Evolutionary conservation across 2,329 filamentous ascomycete genomes (phyloP).

Genomic region (Colletotrichum neosansevieriae): DNA sequence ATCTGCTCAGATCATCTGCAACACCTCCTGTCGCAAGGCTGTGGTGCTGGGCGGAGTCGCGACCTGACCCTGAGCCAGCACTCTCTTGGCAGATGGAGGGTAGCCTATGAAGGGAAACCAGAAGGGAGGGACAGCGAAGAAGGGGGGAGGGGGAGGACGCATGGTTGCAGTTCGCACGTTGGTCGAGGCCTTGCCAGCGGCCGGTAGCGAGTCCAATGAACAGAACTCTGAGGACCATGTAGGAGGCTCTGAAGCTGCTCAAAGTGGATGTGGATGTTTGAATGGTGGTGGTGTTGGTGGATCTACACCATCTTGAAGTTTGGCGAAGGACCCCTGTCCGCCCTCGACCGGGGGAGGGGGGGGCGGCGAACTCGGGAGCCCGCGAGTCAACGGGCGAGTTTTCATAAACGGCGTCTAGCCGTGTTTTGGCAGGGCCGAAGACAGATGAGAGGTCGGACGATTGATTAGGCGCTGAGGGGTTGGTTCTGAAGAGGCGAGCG

Average conservation of each 20-base stretch:
- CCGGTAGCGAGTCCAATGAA: conserved; percentile 24
- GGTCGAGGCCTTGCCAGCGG: conserved; percentile 25
- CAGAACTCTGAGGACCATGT: not conserved
- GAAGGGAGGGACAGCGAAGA: not conserved
- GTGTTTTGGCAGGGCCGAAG: conserved; percentile 37
- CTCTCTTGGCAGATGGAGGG: conserved; percentile 31
- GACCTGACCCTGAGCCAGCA: conserved; percentile 32
- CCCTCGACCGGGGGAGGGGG: not conserved
- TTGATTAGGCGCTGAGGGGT: conserved; percentile 33
- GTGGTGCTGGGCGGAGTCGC: conserved; percentile 35
- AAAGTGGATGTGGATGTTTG: conserved; percentile 11
- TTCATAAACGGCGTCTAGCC: conserved; percentile 34
- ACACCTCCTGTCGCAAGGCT: conserved; percentile 41
- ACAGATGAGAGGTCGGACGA: conserved; percentile 36
- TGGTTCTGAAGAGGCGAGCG: conserved; percentile 26
- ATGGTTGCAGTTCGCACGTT: conserved; percentile 25
- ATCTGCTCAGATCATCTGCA: conserved; percentile 42
- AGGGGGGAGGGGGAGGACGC: not conserved
- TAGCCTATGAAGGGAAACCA: conserved; percentile 7
- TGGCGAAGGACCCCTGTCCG: conserved; percentile 10
- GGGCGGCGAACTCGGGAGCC: conserved; percentile 6
- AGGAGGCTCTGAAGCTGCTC: conserved; percentile 3
- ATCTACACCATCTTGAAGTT: conserved; percentile 11
- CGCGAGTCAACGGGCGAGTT: conserved; percentile 16
- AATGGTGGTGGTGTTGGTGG: conserved; percentile 16